Evolutionary conservation across 1,139 yeast genomes (phyloP), one percentile per base, ranked within the genome.

Genomic region (Yamadazyma taylorii): DNA sequence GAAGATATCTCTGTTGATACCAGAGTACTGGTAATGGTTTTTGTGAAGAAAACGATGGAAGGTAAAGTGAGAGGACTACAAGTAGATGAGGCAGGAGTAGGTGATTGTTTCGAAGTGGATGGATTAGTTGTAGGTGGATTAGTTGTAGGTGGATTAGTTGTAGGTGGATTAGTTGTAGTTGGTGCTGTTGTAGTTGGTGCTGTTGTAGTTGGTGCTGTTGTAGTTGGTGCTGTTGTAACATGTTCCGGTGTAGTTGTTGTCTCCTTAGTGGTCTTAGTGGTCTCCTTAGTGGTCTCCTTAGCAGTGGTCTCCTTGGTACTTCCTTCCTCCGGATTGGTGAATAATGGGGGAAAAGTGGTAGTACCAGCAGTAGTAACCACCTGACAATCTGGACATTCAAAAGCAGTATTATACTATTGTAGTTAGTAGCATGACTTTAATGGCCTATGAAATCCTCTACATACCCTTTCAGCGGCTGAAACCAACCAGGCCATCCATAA

Each of bases 361-460:
- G 52, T 41, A 27, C 29, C 28, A 7, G 48, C 50, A 4, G 61
- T 55, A 7, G 64, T 58, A 19, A 58, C 40, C 12, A 45, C 41
- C 31, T 58, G 53, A n/a, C 60, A 57, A 38, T 43, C 57, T 37
- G 55, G 53, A 25, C 49, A 45, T 19, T 41, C 30, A n/a, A 58
- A 59, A 6, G 51, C 65, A 8, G 63, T 43, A 32, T 59, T 58
- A 17, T 39, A 40, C 63, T 59, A 33, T 8, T 14, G 7, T 9
- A 19, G 46, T 45, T 45, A 43, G 48, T 36, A 35, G 8, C n/a
- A n/a, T n/a, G n/a, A n/a, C n/a, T n/a, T n/a, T n/a, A n/a, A n/a
- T n/a, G n/a, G n/a, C n/a, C n/a, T n/a, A n/a, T n/a, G n/a, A n/a
- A n/a, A 12, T 12, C 15, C 8, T 25, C 10, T 19, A 34, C 44